Evolutionary conservation across 2,329 filamentous ascomycete genomes (phyloP).

Genomic region (Zalaria sp.): DNA sequence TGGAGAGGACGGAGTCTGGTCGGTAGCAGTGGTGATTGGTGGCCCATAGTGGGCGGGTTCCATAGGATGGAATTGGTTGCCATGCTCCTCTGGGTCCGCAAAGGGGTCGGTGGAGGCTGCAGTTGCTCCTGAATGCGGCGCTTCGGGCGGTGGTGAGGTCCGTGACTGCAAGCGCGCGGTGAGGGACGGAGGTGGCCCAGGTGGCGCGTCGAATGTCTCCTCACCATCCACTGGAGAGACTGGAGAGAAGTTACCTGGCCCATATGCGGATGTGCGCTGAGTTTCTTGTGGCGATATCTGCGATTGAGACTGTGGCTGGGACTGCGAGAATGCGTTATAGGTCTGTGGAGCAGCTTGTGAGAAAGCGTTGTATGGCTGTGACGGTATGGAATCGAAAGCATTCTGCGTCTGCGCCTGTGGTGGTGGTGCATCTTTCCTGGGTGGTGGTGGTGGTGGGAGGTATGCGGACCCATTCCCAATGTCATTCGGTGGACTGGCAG

Average conservation of each 20-base stretch:
- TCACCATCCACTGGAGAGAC: constrained; percentile 2
- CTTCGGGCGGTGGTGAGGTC: neutral
- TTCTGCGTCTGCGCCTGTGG: neutral
- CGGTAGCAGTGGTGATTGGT: neutral
- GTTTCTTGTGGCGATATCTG: neutral
- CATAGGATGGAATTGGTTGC: constrained; percentile 1
- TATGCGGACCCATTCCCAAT: neutral
- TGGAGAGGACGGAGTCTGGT: no score
- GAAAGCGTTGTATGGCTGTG: neutral
- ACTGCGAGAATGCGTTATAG: neutral
- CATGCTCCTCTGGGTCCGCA: constrained; percentile 1
- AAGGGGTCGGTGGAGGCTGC: constrained; percentile 1
- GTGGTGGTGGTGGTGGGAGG: neutral
- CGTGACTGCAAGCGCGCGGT: neutral
- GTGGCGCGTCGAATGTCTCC: constrained; percentile 1
- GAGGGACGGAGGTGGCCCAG: constrained; percentile 2
- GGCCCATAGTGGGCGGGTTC: constrained; percentile 4
- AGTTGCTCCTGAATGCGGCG: neutral
- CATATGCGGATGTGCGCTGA: neutral
- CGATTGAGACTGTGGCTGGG: neutral
- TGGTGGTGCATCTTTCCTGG: neutral
- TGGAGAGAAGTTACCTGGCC: neutral
- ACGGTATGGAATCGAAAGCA: neutral
- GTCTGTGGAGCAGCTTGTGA: neutral
- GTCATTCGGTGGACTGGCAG: constrained; percentile 10